Evolutionary conservation across 2,329 filamentous ascomycete genomes (phyloP).

Genomic region (Graphium sp.): DNA sequence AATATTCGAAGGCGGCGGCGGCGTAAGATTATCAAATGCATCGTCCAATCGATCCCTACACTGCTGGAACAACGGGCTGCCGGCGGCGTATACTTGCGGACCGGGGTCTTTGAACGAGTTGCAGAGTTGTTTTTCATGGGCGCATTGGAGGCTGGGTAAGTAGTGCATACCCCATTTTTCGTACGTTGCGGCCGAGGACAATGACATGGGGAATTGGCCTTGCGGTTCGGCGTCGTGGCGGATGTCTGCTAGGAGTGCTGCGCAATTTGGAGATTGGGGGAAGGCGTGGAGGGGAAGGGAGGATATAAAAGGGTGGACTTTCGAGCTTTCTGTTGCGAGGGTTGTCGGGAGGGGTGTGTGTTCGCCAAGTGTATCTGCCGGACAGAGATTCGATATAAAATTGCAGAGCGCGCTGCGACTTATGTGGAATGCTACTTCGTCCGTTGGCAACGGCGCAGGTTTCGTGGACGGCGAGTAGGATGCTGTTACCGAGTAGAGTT

Average conservation of each 20-base stretch:
- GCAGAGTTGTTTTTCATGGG: constrained; percentile 38
- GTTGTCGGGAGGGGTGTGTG: too few relatives aligned
- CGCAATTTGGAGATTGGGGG: too few relatives aligned
- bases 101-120: constrained; percentile 47
- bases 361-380: constrained; percentile 13
- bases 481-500: constrained; percentile 2
- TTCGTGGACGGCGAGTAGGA: background rate
- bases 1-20: constrained; percentile 20
- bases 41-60: constrained; percentile 31
- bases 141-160: constrained; percentile 35
- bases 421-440: constrained; percentile 30
- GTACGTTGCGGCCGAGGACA: constrained; percentile 20
- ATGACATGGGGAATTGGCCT: constrained; percentile 34
- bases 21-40: constrained; percentile 27
- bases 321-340: constrained; percentile 5
- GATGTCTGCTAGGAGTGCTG: too few relatives aligned
- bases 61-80: constrained; percentile 30
- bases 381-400: constrained; percentile 28
- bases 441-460: constrained; percentile 3
- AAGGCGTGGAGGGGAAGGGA: constrained; percentile 15
- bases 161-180: constrained; percentile 39
- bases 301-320: constrained; percentile 14
- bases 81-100: constrained; percentile 31
- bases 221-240: constrained; percentile 18
- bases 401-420: constrained; percentile 30